These are phyloP conservation scores for Dactylellina haptotyla DNA, from an alignment of 2,329 filamentous ascomycete genomes.

Conservation along the genomic window DNA sequence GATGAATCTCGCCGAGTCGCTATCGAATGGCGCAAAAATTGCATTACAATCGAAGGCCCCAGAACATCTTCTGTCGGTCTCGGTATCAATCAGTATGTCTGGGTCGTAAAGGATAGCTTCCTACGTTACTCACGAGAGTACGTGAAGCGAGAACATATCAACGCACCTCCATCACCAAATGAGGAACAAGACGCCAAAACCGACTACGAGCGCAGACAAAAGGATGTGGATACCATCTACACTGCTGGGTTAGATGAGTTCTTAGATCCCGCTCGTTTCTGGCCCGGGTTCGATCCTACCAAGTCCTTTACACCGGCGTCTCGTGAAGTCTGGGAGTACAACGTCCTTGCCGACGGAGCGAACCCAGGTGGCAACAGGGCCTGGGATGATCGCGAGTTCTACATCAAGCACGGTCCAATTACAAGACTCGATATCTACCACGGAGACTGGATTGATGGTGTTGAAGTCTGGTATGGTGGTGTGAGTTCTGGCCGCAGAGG, in stretches of 20 bases:
- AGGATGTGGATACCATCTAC: background rate
- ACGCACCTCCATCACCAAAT: background rate
- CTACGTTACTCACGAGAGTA: background rate
- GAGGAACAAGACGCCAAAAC: background rate
- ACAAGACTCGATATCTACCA: background rate
- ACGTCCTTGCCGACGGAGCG: background rate
- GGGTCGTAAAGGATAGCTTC: background rate
- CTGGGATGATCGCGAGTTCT: background rate
- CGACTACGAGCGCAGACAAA: background rate
- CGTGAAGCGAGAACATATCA: background rate
- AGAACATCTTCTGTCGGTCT: background rate
- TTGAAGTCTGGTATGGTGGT: background rate
- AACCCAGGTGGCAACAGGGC: background rate
- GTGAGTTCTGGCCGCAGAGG: background rate
- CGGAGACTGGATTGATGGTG: slow-evolving; percentile 3
- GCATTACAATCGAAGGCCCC: background rate
- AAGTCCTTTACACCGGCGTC: background rate
- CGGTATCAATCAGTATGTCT: background rate
- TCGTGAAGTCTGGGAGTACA: background rate
- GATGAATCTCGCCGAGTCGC: background rate
- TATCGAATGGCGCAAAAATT: background rate
- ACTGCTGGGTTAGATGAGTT: background rate
- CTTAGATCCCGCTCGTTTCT: slow-evolving; percentile 1
- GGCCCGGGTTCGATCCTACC: background rate
- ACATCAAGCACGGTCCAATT: background rate